Conservation (phyloP, 768 basidiomycete species). For the Guyanaporus albipodus region DNA sequence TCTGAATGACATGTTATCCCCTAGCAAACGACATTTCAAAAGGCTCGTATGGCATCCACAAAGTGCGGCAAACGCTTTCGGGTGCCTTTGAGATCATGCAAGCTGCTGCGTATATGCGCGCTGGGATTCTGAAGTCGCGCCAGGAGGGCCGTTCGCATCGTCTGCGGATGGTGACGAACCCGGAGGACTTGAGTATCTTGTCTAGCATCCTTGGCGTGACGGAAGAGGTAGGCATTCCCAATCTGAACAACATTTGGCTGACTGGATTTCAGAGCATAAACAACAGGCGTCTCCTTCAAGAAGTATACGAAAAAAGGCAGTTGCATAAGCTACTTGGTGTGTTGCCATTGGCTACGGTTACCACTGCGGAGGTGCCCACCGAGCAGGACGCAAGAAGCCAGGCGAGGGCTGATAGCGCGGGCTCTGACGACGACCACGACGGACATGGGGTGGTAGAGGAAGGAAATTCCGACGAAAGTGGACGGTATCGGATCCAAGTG, state of each 20-base stretch:
- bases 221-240: constrained; percentile 56
- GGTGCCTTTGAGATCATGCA: constrained; percentile 79
- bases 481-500: constrained; percentile 52
- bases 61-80: constrained; percentile 78
- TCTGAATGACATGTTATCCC: constrained; percentile 1
- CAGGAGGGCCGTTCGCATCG: constrained; percentile 46
- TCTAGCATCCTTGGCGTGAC: constrained; percentile 78
- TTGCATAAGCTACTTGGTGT: constrained; percentile 61
- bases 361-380: constrained; percentile 19
- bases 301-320: constrained; percentile 56
- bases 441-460: constrained; percentile 1
- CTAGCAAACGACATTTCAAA: constrained; percentile 93
- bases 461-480: constrained; percentile 46
- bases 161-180: constrained; percentile 42
- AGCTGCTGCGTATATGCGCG: constrained; percentile 63
- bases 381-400: constrained; percentile 8
- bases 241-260: background rate
- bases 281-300: constrained; percentile 64
- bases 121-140: constrained; percentile 57
- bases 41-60: constrained; percentile 79
- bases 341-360: constrained; percentile 12
- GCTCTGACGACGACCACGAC: constrained; percentile 23
- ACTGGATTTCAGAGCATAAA: constrained; percentile 56
- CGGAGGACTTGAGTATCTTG: constrained; percentile 74
- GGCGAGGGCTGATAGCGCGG: constrained; percentile 23